phyloP scores from a whole-genome alignment of 2,329 filamentous ascomycete genomes.

The Curvularia spicifera region DNA sequence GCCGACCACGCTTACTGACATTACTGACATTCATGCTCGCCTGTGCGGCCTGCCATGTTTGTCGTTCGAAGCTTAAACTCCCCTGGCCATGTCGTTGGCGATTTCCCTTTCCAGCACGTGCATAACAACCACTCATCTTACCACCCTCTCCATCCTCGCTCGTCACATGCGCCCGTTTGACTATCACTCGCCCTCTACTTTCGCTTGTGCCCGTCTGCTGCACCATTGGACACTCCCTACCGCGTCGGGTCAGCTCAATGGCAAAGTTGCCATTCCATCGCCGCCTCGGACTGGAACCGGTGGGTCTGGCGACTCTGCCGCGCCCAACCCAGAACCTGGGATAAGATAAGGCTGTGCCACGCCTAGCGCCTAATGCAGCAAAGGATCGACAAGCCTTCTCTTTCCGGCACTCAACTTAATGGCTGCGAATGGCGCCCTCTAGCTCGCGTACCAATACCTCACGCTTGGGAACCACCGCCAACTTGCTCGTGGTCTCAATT shows the following conservation, averaged over 20 bases:
- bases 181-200: conserved; percentile 15
- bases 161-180: conserved; percentile 20
- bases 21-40: not conserved
- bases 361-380: conserved; percentile 26
- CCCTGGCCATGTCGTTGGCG: conserved; percentile 1
- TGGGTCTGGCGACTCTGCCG: conserved; percentile 27
- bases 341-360: conserved; percentile 25
- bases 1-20: not conserved
- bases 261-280: conserved; percentile 12
- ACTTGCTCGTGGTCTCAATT: conserved; percentile 13
- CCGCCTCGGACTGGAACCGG: conserved; percentile 30
- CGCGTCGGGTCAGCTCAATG: conserved; percentile 28
- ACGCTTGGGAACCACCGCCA: conserved; percentile 12
- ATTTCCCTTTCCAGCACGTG: conserved; percentile 5
- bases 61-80: not conserved
- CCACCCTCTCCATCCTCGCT: conserved; percentile 12
- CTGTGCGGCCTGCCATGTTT: conserved; percentile 1
- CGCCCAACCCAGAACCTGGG: conserved; percentile 38
- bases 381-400: conserved; percentile 26
- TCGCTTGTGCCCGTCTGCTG: conserved; percentile 25
- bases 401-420: conserved; percentile 22
- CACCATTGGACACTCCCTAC: not conserved
- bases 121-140: conserved; percentile 17
- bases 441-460: conserved; percentile 12
- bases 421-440: conserved; percentile 13